Base-by-base conservation (phyloP, 495 filamentous ascomycete genomes). In the Chaetomidium leptoderma region DNA sequence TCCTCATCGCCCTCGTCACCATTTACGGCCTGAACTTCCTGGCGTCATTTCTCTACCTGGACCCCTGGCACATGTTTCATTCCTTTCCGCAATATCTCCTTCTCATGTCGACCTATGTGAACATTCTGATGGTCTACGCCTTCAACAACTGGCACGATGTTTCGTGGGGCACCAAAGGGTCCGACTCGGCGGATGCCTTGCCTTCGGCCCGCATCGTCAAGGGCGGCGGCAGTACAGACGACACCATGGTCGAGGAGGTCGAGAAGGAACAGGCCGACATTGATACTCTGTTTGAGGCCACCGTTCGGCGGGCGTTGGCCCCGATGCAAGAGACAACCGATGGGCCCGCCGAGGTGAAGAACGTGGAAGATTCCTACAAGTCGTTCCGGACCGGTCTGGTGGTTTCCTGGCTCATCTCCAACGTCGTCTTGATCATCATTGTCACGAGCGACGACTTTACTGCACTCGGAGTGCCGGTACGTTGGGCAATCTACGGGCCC, bases 121-220 rank as follows among this genome's bases (percentile, higher is more conserved):
- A 99, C 76, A 93, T 99, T 61, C 85, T 99, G 63, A 97, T 93
- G 78, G 91, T 99, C 54, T 99, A 99, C 75, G 91, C 92, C 53
- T 99, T 96, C 86, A 93, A 91, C 84, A 99, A 99, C 77, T 99
- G 95, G 95, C 93, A 99, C 76, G 93, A 99, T 75, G 93, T 99
- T 43, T 96, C 93, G 14, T 99, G 93, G 93, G 93, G 93, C 82
- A 97, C 95, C 75, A 97, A 99, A 79, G 93, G 93, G 72, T 90
- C 95, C 11, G 93, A 99, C 76, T 97, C 97, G 76, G 89, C 87
- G 42, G 95, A 99, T 67, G 91, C 90, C 11, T 78, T 99, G 35
- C 95, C 95, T 2, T 92, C 92, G 21, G 95, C 89, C 2, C 82
- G 83, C 61, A 89, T 90, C 2, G 86, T 84, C 52, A 96, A 95